Evolutionary conservation across 139 green algal genomes (phyloP).

Genomic region (Gonium pectorale): DNA sequence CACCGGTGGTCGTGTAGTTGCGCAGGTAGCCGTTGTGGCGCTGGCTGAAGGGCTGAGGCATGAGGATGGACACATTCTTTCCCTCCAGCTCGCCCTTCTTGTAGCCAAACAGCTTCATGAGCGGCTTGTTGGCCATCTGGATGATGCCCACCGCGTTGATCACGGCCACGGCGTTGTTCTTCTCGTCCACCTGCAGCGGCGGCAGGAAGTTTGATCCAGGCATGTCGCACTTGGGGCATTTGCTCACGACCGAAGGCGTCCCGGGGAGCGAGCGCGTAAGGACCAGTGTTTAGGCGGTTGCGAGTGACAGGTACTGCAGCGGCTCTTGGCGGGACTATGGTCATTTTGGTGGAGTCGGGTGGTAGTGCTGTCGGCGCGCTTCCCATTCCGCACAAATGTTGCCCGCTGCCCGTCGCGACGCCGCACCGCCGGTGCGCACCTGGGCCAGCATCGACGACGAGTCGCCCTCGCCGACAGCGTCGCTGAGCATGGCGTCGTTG

Average conservation of each 20-base stretch:
- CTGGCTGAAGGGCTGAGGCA: constrained; percentile 62
- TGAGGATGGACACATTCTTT: constrained; percentile 69
- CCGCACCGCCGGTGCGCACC: background rate
- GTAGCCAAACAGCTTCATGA: constrained; percentile 63
- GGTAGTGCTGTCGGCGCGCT: too few species aligned
- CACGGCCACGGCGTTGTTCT: constrained; percentile 53
- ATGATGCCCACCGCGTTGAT: constrained; percentile 64
- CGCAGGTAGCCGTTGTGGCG: constrained; percentile 71
- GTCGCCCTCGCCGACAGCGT: constrained; percentile 40
- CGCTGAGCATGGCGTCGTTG: constrained; percentile 42
- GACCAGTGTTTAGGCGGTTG: too few species aligned
- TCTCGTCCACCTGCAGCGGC: constrained; percentile 33
- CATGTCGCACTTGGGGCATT: too few species aligned
- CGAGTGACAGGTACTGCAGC: too few species aligned
- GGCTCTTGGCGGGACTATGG: too few species aligned
- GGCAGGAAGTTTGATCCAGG: too few species aligned
- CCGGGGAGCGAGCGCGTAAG: too few species aligned
- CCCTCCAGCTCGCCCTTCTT: constrained; percentile 69
- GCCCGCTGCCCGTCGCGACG: background rate
- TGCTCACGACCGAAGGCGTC: too few species aligned
- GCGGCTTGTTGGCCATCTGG: constrained; percentile 54
- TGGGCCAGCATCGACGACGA: constrained; percentile 34
- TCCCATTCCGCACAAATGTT: too few species aligned
- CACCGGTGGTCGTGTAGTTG: constrained; percentile 61
- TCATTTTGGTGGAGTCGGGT: too few species aligned